These are phyloP conservation scores for Coniophora puteana DNA, from an alignment of 1,284 basidiomycete species.

Conservation along the genomic window DNA sequence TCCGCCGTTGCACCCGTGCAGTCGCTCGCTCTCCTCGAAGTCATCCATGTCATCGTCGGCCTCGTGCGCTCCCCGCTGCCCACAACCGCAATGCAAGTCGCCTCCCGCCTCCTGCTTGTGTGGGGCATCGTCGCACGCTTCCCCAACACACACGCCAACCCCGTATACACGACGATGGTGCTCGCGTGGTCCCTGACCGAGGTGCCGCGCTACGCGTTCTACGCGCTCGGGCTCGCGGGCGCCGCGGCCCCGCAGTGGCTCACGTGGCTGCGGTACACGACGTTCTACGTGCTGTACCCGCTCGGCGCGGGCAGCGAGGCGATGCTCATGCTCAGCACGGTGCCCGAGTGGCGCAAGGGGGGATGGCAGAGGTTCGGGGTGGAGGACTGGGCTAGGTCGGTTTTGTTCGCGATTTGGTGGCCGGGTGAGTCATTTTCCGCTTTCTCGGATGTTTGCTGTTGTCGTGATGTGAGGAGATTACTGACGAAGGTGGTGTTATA, in stretches of 20 bases:
- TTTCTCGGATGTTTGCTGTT: not conserved
- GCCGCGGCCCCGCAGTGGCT: conserved; percentile 31
- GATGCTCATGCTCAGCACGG: conserved; percentile 75
- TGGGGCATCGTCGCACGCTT: conserved; percentile 64
- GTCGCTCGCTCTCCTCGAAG: conserved; percentile 77
- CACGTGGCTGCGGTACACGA: conserved; percentile 79
- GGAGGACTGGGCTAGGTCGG: conserved; percentile 52
- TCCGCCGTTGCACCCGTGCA: conserved; percentile 71
- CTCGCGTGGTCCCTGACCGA: conserved; percentile 94
- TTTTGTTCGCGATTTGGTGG: conserved; percentile 86
- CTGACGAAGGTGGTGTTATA: conserved; percentile 11
- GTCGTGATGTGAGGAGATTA: not conserved
- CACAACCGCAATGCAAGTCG: conserved; percentile 86
- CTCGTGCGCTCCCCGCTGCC: conserved; percentile 83
- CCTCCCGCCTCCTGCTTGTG: conserved; percentile 81
- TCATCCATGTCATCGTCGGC: conserved; percentile 78
- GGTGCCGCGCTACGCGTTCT: conserved; percentile 90
- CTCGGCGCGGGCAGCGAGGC: conserved; percentile 91
- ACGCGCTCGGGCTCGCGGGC: conserved; percentile 69
- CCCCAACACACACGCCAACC: conserved; percentile 65
- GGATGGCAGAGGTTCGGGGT: conserved; percentile 40
- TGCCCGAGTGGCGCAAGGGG: conserved; percentile 46
- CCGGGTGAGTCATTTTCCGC: conserved; percentile 59
- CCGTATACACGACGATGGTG: conserved; percentile 89
- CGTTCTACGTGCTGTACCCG: conserved; percentile 92